Percentiles rank a stretch among this genome's conserved stretches.
Evolutionary conservation across 2,329 filamentous ascomycete species (phyloP).

Genomic region (Apiospora aurea): DNA sequence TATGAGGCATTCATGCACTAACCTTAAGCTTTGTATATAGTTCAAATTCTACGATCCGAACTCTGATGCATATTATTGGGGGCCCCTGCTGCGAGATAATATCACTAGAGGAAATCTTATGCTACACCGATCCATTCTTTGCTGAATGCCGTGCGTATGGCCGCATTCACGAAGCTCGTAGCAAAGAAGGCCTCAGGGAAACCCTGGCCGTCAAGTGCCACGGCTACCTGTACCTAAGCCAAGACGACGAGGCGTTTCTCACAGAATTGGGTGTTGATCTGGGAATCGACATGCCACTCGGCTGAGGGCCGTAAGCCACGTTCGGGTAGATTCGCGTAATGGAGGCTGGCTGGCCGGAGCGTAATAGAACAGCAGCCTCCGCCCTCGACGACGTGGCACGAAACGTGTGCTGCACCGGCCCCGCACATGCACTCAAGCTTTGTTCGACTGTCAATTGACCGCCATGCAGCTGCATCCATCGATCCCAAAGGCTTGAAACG

Average conservation of each 20-base stretch:
- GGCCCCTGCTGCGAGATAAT: neutral
- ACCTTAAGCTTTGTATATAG: neutral
- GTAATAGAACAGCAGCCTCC: too few species aligned
- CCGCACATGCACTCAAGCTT: too few species aligned
- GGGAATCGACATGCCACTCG: neutral
- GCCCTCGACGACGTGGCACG: too few species aligned
- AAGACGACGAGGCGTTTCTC: neutral
- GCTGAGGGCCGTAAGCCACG: too few species aligned
- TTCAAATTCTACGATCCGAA: neutral
- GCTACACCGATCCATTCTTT: neutral
- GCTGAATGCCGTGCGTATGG: neutral
- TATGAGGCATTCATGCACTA: too few species aligned
- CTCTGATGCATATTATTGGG: neutral
- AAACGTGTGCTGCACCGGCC: too few species aligned
- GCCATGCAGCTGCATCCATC: too few species aligned
- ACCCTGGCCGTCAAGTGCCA: neutral
- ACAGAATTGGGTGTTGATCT: neutral
- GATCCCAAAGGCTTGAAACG: slow-evolving; percentile 7
- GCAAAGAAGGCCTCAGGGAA: neutral
- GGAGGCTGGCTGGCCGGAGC: too few species aligned
- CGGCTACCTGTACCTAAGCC: slow-evolving; percentile 2
- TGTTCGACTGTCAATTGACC: too few species aligned
- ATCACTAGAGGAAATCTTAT: neutral
- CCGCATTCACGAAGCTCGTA: neutral
- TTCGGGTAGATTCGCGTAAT: too few species aligned